Percentiles rank a stretch among this genome's conserved stretches.
Evolutionary conservation across 331 rosid species (phyloP).

Genomic region (Phaseolus coccineus): DNA sequence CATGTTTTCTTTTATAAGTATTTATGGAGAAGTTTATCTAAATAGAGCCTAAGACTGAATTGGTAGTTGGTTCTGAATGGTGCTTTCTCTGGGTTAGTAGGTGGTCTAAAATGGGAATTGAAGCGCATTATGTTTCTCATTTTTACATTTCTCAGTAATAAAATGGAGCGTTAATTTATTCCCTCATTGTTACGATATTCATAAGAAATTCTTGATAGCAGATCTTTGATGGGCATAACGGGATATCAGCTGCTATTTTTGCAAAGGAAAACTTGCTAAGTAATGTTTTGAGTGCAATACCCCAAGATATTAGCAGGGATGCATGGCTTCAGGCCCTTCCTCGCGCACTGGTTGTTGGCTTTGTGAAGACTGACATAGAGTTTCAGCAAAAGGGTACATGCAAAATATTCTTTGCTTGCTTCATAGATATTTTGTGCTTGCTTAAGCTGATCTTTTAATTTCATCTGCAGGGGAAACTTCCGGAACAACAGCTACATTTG

Average conservation of each 20-base stretch:
- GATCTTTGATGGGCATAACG: slow-evolving; percentile 99
- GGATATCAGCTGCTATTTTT: slow-evolving; percentile 95
- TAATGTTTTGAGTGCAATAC: slow-evolving; percentile 92
- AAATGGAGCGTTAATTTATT: slow-evolving; percentile 46
- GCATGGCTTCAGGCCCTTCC: slow-evolving; percentile 98
- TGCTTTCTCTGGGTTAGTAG: slow-evolving; percentile 35
- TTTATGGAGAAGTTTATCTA: not conserved
- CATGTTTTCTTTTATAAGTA: not conserved
- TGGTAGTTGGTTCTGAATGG: slow-evolving; percentile 36
- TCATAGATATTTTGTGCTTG: slow-evolving; percentile 11
- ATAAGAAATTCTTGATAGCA: slow-evolving; percentile 58
- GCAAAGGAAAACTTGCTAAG: slow-evolving; percentile 80
- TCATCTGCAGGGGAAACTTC: slow-evolving; percentile 90
- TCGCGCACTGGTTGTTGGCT: slow-evolving; percentile 95
- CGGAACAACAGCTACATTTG: slow-evolving; percentile 98
- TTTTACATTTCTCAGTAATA: slow-evolving; percentile 46
- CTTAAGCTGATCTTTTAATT: slow-evolving; percentile 32
- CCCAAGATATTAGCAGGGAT: slow-evolving; percentile 86
- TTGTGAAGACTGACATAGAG: slow-evolving; percentile 97
- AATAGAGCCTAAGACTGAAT: not conserved
- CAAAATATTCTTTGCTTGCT: slow-evolving; percentile 14
- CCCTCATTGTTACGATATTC: slow-evolving; percentile 51
- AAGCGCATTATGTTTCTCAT: slow-evolving; percentile 40
- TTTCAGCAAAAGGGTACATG: slow-evolving; percentile 89
- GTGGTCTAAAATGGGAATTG: slow-evolving; percentile 32